These are phyloP conservation scores for Pterulicium gracile DNA, from an alignment of 1,284 basidiomycete species.

Conservation along the genomic window DNA sequence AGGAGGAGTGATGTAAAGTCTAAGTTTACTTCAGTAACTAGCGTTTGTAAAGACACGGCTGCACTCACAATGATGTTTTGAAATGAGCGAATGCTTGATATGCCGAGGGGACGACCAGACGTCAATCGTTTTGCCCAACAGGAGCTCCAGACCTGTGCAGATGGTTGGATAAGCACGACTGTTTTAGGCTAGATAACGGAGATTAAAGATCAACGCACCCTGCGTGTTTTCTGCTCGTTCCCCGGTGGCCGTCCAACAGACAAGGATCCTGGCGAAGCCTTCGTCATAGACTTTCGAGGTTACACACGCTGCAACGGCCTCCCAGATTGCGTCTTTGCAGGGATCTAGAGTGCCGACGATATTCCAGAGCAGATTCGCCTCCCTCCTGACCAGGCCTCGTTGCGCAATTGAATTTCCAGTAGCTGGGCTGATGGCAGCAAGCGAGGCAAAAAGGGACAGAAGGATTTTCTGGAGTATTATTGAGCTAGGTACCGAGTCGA, in stretches of 20 bases:
- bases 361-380: conserved; percentile 23
- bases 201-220: conserved; percentile 10
- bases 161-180: no score
- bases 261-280: conserved; percentile 47
- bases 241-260: conserved; percentile 48
- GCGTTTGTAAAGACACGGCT: conserved; percentile 5
- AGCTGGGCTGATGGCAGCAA: conserved; percentile 19
- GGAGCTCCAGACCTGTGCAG: conserved; percentile 31
- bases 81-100: conserved; percentile 62
- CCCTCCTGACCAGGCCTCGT: neutral
- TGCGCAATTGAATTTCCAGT: neutral
- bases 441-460: conserved; percentile 42
- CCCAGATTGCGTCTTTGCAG: conserved; percentile 38
- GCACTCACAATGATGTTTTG: conserved; percentile 53
- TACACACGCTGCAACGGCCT: conserved; percentile 36
- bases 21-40: conserved; percentile 16
- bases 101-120: conserved; percentile 59
- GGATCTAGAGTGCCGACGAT: neutral
- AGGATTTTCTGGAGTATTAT: conserved; percentile 45
- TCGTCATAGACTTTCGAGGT: conserved; percentile 47
- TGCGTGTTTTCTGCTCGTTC: conserved; percentile 19
- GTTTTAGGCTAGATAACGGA: conserved; percentile 9
- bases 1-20: conserved; percentile 68
- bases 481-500: conserved; percentile 40
- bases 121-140: conserved; percentile 41